Evolutionary conservation across 78 protist species (phyloP).

Genomic region (Mantamonas sphyraenae): DNA sequence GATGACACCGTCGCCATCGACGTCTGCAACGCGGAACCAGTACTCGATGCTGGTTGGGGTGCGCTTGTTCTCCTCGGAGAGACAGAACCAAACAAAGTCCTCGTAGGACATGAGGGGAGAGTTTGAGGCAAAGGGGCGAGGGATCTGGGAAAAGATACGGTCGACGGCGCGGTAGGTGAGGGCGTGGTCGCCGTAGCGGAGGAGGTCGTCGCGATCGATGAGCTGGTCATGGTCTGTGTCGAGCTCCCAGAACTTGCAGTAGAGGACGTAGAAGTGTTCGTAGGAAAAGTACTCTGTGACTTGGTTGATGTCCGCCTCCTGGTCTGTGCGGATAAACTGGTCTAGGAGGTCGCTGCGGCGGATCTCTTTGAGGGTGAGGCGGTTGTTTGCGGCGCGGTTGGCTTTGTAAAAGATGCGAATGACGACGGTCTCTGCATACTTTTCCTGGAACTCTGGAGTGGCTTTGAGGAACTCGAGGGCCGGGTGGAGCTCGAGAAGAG

Average conservation of each 20-base stretch:
- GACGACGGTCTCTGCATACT: constrained; percentile 66
- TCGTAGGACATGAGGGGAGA: constrained; percentile 33
- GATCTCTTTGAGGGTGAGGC: constrained; percentile 49
- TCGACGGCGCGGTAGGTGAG: constrained; percentile 36
- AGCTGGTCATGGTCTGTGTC: constrained; percentile 74
- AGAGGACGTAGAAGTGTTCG: constrained; percentile 91
- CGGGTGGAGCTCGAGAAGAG: constrained; percentile 59
- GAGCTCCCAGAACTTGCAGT: constrained; percentile 92
- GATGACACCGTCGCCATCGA: constrained; percentile 72
- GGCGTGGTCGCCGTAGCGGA: constrained; percentile 1
- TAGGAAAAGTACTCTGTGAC: constrained; percentile 73
- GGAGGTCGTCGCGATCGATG: not conserved
- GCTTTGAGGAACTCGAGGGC: constrained; percentile 68
- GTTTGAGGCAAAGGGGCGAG: not conserved
- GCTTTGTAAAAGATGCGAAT: constrained; percentile 64
- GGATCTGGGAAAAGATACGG: constrained; percentile 22
- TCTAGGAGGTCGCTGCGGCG: constrained; percentile 21
- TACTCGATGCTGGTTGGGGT: constrained; percentile 49
- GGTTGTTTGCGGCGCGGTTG: constrained; percentile 28
- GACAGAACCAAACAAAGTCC: constrained; percentile 62
- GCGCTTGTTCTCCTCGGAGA: constrained; percentile 82
- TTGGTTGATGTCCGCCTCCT: constrained; percentile 67
- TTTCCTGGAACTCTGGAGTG: constrained; percentile 73
- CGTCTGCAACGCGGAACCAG: constrained; percentile 74
- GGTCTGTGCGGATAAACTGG: constrained; percentile 33